Evolutionary conservation across 768 basidiomycete species (phyloP), one percentile per base, ranked within the genome.

Genomic region (Jaapia argillacea): DNA sequence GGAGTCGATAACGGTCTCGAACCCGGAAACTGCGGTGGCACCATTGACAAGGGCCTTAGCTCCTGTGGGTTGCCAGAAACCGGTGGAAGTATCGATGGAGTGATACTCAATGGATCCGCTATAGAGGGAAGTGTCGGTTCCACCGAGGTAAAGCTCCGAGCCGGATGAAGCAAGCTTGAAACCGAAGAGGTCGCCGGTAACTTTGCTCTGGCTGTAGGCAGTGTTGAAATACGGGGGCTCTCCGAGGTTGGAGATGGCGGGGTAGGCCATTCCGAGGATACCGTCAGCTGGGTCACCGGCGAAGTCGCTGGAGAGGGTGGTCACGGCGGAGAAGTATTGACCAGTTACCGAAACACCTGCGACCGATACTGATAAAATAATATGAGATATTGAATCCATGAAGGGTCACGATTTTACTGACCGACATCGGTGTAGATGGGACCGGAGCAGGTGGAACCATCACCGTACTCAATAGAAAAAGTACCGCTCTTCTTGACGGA

Each of bases 141-240:
- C 65, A 12, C 67, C 67, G 31, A 67, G 50, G 55, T 49, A 63
- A 21, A 68, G 54, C 47, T 61, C 47, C n/a, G 51, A 53, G 20
- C 56, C 59, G 27, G 45, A 37, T 5, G 37, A 1, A 7, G 53
- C 51, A 27, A 64, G 57, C 43, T 56, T 55, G 51, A 62, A 57
- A 4, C 45, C 47, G 45, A 63, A 63, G 6, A 45, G 48, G 26
- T 44, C 49, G 33, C 43, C 16, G 18, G 26, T 23, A 24, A 55
- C 51, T 14, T 44, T 41, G 13, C 47, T 45, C 50, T 59, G 49
- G 2, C 40, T 18, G 7, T 49, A 44, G 7, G 57, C 47, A 21
- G 44, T 58, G 26, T 43, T 41, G 46, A 59, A 56, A 44, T 53
- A 54, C 3, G 61, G 59, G 36, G 45, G 42, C 37, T 51, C 36